phyloP scores from a whole-genome alignment of 202 grass and related monocot species.

The Digitaria exilis region DNA sequence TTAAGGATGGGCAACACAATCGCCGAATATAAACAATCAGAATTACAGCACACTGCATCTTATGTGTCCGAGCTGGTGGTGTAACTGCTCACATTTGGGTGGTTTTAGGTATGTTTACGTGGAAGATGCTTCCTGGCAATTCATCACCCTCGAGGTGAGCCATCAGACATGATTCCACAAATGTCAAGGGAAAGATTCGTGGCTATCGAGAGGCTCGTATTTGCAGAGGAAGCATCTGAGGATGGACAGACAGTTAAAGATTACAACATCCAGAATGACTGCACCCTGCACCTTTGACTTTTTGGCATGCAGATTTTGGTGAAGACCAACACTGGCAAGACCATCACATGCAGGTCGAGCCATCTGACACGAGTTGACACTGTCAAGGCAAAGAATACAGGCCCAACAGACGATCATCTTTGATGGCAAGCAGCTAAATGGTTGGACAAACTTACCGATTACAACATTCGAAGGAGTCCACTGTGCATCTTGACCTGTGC shows the following conservation, averaged over 20 bases:
- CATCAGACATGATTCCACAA: neutral
- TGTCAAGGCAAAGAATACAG: neutral
- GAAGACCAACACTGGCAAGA: neutral
- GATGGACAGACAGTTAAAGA: neutral
- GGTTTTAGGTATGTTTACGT: neutral
- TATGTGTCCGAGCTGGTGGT: neutral
- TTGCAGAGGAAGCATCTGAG: neutral
- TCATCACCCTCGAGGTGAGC: neutral
- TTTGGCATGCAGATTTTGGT: conserved; percentile 4
- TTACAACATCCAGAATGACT: neutral
- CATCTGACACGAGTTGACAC: neutral
- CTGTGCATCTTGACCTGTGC: neutral
- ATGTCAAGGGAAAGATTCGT: neutral
- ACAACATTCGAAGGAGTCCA: neutral
- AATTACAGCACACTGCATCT: neutral
- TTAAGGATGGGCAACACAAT: neutral
- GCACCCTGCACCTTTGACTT: neutral
- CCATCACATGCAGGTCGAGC: neutral
- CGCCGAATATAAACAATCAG: neutral
- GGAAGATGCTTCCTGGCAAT: neutral
- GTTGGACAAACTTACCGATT: neutral
- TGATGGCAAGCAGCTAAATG: neutral
- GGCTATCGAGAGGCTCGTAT: neutral
- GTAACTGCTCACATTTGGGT: neutral
- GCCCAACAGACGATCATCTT: neutral